Evolutionary conservation across 2,329 filamentous ascomycete genomes (phyloP).

Genomic region (Arthroderma sp.): DNA sequence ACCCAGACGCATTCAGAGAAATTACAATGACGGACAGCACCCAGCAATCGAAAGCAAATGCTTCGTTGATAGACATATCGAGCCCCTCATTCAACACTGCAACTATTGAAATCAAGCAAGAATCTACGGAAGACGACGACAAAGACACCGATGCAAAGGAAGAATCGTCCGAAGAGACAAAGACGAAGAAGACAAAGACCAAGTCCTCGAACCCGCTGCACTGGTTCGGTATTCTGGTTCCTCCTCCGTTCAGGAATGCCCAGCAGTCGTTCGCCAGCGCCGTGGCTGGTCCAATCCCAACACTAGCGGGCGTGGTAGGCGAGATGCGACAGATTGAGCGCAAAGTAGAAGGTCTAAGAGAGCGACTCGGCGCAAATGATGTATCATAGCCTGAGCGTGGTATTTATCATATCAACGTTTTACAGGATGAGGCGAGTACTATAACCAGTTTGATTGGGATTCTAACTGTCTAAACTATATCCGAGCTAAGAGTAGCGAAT

Average conservation of each 20-base stretch:
- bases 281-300: slow-evolving; percentile 26
- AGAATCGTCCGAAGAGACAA: not conserved
- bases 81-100: not conserved
- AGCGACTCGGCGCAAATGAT: not conserved
- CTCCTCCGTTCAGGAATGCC: slow-evolving; percentile 33
- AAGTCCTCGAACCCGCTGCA: slow-evolving; percentile 32
- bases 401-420: not conserved
- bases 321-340: slow-evolving; percentile 34
- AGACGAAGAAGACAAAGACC: slow-evolving; percentile 13
- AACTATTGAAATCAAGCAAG: not conserved
- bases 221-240: slow-evolving; percentile 40
- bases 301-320: slow-evolving; percentile 27
- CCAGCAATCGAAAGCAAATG: not conserved
- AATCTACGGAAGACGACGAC: not conserved
- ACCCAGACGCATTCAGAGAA: not conserved
- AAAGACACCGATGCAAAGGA: not conserved
- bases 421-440: too few relatives aligned
- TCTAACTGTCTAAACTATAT: slow-evolving; percentile 1
- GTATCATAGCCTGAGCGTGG: not conserved
- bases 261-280: slow-evolving; percentile 34
- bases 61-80: not conserved
- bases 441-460: not conserved
- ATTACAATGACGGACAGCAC: not conserved
- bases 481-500: not conserved
- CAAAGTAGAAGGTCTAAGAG: slow-evolving; percentile 21